Percentiles rank a stretch among this genome's conserved stretches.
Conservation (phyloP, 768 basidiomycete species). For the Tylopilus sp. region DNA sequence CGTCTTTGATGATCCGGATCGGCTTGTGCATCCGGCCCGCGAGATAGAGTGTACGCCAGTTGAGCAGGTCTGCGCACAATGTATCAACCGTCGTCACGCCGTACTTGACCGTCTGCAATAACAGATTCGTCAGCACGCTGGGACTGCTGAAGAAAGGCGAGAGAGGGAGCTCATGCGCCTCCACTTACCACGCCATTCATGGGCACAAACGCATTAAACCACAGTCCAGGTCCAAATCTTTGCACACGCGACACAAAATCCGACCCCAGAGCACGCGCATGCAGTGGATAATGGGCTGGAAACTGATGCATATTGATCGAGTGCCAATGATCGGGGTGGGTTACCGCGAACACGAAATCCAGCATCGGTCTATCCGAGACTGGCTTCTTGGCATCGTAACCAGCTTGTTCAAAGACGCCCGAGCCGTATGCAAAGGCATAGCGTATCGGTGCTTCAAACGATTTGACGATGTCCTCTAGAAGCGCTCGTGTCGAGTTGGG, state of each 20-base stretch:
- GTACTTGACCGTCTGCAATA: constrained; percentile 84
- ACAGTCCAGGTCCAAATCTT: constrained; percentile 78
- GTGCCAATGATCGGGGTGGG: constrained; percentile 91
- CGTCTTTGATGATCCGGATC: constrained; percentile 87
- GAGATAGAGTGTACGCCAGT: constrained; percentile 92
- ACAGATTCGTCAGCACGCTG: neutral
- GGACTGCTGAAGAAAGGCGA: too few species aligned
- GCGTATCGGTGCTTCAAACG: constrained; percentile 87
- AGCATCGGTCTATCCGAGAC: constrained; percentile 64
- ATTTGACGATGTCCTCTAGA: constrained; percentile 72
- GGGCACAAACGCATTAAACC: constrained; percentile 92
- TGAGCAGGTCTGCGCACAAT: constrained; percentile 84
- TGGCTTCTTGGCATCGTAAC: constrained; percentile 43
- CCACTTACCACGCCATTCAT: constrained; percentile 77
- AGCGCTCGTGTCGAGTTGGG: constrained; percentile 75
- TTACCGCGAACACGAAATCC: constrained; percentile 96
- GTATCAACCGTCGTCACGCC: constrained; percentile 91
- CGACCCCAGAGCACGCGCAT: constrained; percentile 81
- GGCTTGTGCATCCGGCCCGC: constrained; percentile 98
- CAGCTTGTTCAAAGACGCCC: constrained; percentile 92
- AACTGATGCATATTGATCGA: constrained; percentile 92
- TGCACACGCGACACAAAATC: constrained; percentile 78
- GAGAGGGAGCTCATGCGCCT: constrained; percentile 1
- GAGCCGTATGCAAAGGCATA: constrained; percentile 98
- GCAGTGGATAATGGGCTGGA: constrained; percentile 87